Evolutionary conservation across 805 yeast species (phyloP).

Genomic region (Yarrowia divulgata): DNA sequence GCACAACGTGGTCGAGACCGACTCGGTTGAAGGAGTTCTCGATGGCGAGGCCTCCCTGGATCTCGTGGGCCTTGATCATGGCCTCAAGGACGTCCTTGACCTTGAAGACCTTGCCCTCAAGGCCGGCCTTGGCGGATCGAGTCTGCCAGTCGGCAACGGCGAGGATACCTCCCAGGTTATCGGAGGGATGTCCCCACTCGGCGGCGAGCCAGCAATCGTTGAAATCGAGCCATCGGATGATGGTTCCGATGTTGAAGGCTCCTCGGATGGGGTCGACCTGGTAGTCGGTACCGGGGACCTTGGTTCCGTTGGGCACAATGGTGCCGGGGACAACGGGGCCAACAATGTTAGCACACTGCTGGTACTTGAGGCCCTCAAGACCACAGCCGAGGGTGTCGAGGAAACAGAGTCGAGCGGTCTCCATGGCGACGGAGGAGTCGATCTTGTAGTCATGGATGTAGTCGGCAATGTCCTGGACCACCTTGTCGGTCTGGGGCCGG

Average conservation of each 20-base stretch:
- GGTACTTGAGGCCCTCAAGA: slow-evolving; percentile 62
- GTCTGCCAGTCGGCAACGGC: slow-evolving; percentile 66
- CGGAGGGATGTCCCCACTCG: slow-evolving; percentile 76
- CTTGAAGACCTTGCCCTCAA: slow-evolving; percentile 55
- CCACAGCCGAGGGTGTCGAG: slow-evolving; percentile 69
- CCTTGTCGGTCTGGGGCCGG: slow-evolving; percentile 61
- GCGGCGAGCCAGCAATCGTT: slow-evolving; percentile 73
- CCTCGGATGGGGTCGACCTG: slow-evolving; percentile 64
- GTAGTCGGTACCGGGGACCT: slow-evolving; percentile 60
- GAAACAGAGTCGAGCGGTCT: slow-evolving; percentile 63
- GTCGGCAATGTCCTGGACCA: slow-evolving; percentile 58
- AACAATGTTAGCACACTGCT: slow-evolving; percentile 57
- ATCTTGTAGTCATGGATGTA: slow-evolving; percentile 59
- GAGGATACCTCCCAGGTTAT: slow-evolving; percentile 64
- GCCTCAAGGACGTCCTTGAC: slow-evolving; percentile 60
- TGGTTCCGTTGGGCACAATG: slow-evolving; percentile 62
- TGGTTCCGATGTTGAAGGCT: slow-evolving; percentile 64
- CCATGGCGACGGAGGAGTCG: slow-evolving; percentile 57
- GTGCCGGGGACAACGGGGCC: slow-evolving; percentile 68
- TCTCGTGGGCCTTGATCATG: slow-evolving; percentile 71
- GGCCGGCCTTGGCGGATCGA: slow-evolving; percentile 54
- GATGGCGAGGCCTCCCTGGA: slow-evolving; percentile 64
- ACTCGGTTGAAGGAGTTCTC: slow-evolving; percentile 67
- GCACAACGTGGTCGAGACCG: slow-evolving; percentile 65
- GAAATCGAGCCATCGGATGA: slow-evolving; percentile 67